These are phyloP conservation scores for Candida arabinofermentans DNA, from an alignment of 805 yeast genomes.

Conservation along the genomic window DNA sequence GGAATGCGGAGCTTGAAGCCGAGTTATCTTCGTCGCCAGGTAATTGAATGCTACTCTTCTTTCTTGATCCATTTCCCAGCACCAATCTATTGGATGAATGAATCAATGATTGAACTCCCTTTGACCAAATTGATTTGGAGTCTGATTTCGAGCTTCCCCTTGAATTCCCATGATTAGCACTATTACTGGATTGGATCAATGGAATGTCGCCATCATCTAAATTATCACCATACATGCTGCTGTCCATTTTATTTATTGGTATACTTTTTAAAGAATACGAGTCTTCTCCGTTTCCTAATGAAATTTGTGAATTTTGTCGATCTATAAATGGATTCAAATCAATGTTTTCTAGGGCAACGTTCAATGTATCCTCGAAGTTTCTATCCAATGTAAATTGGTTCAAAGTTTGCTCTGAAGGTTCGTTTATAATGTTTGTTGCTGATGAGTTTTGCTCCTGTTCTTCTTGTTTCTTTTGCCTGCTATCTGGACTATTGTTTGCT, in stretches of 20 bases:
- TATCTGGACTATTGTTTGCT: not conserved
- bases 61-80: conserved; percentile 18
- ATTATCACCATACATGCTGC: conserved; percentile 18
- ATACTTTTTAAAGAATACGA: conserved; percentile 28
- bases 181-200: conserved; percentile 16
- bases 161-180: conserved; percentile 4
- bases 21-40: conserved; percentile 19
- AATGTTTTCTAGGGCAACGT: conserved; percentile 58
- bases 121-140: conserved; percentile 27
- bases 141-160: conserved; percentile 20
- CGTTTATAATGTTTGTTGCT: conserved; percentile 1
- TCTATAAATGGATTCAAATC: conserved; percentile 30
- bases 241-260: conserved; percentile 29
- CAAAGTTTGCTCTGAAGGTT: conserved; percentile 23
- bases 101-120: conserved; percentile 26
- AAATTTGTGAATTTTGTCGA: conserved; percentile 25
- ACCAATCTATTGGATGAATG: conserved; percentile 25
- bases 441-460: not conserved
- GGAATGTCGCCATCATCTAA: conserved; percentile 24
- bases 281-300: conserved; percentile 26
- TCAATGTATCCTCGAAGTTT: conserved; percentile 59
- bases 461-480: conserved; percentile 3
- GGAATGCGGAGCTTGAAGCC: conserved; percentile 1
- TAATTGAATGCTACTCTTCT: conserved; percentile 22
- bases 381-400: conserved; percentile 50